Evolutionary conservation across 768 basidiomycete species (phyloP), one percentile per base, ranked within the genome.

Genomic region (Tephrocybe sp.): DNA sequence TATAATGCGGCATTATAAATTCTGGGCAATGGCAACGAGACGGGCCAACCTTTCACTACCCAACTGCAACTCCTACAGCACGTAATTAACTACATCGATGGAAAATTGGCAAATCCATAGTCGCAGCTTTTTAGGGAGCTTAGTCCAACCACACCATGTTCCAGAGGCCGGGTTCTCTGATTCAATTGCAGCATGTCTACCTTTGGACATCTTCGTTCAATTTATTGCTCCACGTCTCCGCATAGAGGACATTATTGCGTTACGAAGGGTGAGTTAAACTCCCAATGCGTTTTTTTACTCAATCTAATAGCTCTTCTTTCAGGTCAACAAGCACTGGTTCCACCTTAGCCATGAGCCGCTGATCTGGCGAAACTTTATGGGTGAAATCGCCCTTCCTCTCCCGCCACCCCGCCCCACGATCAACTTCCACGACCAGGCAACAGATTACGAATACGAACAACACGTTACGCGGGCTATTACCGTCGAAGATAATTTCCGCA

Each of bases 301-400:
- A 48, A 26, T 41, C 10, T 38, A 20, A 43, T n/a, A 30, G n/a
- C 9, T 36, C 51, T 7, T 10, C 13, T 12, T 41, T 2, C 51
- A 85, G 87, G 79, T 82, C 26, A 80, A 74, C 69, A 82, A 74
- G 57, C 61, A 74, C 3, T 82, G 82, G 57, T 85, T 78, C 58
- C 64, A 81, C 26, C 71, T 88, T 51, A 85, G 84, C 0, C 83
- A 87, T 50, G 79, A 87, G 55, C 78, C 84, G 14, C 66, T 79
- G 40, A 80, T 87, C 35, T 88, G 87, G 87, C n/a, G n/a, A n/a
- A n/a, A n/a, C n/a, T n/a, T n/a, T n/a, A n/a, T n/a, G n/a, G n/a
- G n/a, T 26, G 26, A 26, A 26, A 26, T 26, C 7, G 7, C 3
- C 26, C 26, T 83, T n/a, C 82, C 80, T 8, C 65, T 84, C 14